Percentiles rank a stretch among this genome's conserved stretches.
Evolutionary conservation across 2,329 filamentous ascomycete genomes (phyloP).

Genomic region (Alternaria longipes): DNA sequence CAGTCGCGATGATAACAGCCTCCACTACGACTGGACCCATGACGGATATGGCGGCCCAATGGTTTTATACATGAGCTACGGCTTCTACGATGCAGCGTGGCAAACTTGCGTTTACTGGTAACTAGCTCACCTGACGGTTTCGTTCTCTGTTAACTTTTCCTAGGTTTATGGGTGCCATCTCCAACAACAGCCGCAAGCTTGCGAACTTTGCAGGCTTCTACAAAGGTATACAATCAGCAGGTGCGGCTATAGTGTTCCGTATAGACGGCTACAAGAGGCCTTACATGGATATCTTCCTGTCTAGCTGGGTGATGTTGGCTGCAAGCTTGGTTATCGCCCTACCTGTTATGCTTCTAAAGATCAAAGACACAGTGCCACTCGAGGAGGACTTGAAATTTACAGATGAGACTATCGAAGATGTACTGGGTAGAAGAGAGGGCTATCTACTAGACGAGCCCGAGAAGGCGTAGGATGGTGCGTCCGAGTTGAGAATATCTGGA

Average conservation of each 20-base stretch:
- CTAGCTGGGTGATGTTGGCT: slow-evolving; percentile 76
- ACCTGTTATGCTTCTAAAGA: slow-evolving; percentile 78
- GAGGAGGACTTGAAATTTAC: slow-evolving; percentile 79
- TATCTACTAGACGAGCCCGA: neutral
- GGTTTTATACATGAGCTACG: slow-evolving; percentile 88
- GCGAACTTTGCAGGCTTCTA: slow-evolving; percentile 91
- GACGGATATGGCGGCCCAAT: slow-evolving; percentile 76
- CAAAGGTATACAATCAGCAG: slow-evolving; percentile 85
- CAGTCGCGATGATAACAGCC: slow-evolving; percentile 43
- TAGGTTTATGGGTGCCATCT: slow-evolving; percentile 88
- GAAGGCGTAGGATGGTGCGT: neutral
- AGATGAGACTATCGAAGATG: slow-evolving; percentile 69
- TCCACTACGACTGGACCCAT: slow-evolving; percentile 68
- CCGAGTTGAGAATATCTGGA: neutral
- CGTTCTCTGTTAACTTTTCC: slow-evolving; percentile 8
- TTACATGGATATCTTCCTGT: slow-evolving; percentile 76
- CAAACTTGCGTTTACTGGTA: slow-evolving; percentile 89
- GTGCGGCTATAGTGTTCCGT: slow-evolving; percentile 76
- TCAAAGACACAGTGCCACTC: slow-evolving; percentile 75
- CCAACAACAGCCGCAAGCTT: slow-evolving; percentile 86
- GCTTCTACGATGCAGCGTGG: slow-evolving; percentile 86
- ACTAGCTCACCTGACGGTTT: slow-evolving; percentile 26
- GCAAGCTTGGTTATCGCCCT: slow-evolving; percentile 76
- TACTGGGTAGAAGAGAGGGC: slow-evolving; percentile 6
- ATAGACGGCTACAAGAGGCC: slow-evolving; percentile 65